These are phyloP conservation scores for Kwoniella bestiolae DNA, from an alignment of 768 basidiomycete genomes.

Conservation along the genomic window DNA sequence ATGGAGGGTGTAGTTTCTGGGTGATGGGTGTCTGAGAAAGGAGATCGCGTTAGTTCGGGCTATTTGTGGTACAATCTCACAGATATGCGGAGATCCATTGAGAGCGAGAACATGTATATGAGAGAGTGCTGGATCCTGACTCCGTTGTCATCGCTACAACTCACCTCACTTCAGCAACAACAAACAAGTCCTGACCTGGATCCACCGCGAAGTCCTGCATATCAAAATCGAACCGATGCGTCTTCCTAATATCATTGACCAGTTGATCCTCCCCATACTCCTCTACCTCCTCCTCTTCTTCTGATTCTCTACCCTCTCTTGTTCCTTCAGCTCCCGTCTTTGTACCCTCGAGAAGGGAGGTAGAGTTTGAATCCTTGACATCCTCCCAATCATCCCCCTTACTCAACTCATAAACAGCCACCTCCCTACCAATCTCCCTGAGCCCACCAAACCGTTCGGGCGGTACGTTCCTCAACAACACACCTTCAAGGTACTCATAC, in stretches of 20 bases:
- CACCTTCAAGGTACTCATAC: slow-evolving; percentile 56
- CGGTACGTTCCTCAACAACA: slow-evolving; percentile 40
- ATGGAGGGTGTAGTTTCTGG: slow-evolving; percentile 26
- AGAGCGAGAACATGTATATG: no score
- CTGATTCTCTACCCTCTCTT: slow-evolving; percentile 3
- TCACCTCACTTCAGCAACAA: slow-evolving; percentile 48
- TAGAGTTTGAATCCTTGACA: no score
- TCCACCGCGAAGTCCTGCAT: slow-evolving; percentile 55
- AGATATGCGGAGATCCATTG: no score
- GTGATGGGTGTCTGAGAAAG: not conserved
- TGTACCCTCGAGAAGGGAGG: no score
- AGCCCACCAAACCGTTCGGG: slow-evolving; percentile 4
- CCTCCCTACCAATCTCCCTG: slow-evolving; percentile 23
- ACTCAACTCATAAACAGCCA: slow-evolving; percentile 51
- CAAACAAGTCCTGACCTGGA: slow-evolving; percentile 53
- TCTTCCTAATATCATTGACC: slow-evolving; percentile 27
- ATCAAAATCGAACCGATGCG: slow-evolving; percentile 40
- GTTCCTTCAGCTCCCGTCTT: slow-evolving; percentile 9
- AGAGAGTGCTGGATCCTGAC: not conserved
- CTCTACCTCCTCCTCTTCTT: slow-evolving; percentile 28
- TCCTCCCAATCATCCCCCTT: slow-evolving; percentile 48
- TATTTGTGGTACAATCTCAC: no score
- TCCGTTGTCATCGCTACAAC: no score
- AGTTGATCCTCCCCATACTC: slow-evolving; percentile 25
- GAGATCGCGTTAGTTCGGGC: no score